These are phyloP conservation scores for Diaporthe batatas DNA, from an alignment of 2,329 filamentous ascomycete genomes.

Conservation along the genomic window DNA sequence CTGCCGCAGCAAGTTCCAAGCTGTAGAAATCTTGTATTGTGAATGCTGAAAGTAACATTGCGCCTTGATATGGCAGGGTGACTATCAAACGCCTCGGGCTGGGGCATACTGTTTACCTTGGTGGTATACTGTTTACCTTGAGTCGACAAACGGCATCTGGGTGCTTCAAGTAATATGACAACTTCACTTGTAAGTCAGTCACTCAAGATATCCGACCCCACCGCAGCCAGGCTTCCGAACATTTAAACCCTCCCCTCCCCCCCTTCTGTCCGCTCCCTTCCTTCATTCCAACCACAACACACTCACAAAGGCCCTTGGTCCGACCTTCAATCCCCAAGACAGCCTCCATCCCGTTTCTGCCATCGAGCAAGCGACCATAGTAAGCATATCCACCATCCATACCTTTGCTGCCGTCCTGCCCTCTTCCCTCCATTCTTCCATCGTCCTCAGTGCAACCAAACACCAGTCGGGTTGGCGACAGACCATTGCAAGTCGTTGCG, in stretches of 20 bases:
- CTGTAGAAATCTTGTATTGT: no score
- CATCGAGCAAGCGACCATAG: not conserved
- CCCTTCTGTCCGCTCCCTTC: not conserved
- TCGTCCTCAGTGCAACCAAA: not conserved
- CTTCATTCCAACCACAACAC: not conserved
- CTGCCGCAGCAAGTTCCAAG: not conserved
- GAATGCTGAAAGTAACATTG: no score
- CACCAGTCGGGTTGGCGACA: not conserved
- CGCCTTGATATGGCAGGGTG: no score
- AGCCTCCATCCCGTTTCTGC: not conserved
- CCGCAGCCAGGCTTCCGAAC: not conserved
- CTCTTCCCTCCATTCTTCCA: not conserved
- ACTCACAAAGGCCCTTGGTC: no score
- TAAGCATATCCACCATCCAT: not conserved
- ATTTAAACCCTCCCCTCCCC: not conserved
- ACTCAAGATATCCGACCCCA: not conserved
- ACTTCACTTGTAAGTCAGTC: not conserved
- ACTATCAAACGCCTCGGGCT: no score
- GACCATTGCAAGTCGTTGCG: not conserved
- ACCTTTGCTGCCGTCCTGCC: no score
- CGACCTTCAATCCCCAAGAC: not conserved
- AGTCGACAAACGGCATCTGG: not conserved
- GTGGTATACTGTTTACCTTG: no score
- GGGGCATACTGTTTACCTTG: no score
- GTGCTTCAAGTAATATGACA: not conserved